Conservation (phyloP, 2,329 filamentous ascomycete genomes). For the Sarocladiaceae sp. region DNA sequence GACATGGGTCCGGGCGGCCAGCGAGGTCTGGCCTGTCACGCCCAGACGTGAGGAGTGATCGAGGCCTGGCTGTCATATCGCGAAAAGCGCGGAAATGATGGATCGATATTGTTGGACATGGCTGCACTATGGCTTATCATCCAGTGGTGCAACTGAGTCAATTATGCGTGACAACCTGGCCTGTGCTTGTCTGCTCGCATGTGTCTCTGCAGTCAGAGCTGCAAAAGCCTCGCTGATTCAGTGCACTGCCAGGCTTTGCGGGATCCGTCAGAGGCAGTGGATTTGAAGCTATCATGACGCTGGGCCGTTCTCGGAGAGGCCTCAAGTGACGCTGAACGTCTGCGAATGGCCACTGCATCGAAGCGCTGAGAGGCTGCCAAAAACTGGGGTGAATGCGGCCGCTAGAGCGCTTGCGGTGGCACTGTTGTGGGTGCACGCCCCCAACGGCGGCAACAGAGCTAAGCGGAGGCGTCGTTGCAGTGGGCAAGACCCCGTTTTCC, state of each 20-base stretch:
- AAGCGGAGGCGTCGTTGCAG: not conserved
- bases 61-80: slow-evolving; percentile 1
- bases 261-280: not conserved
- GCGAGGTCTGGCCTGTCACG: not conserved
- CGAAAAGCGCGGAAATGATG: not conserved
- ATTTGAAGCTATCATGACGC: not conserved
- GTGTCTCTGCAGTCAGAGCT: no score
- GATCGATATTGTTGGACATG: not conserved
- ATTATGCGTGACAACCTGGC: no score
- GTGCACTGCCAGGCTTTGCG: not conserved
- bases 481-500: not conserved
- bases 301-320: no score
- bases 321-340: no score
- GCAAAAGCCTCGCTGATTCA: no score
- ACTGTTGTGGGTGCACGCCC: not conserved
- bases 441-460: not conserved
- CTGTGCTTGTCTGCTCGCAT: not conserved
- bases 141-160: not conserved
- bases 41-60: not conserved
- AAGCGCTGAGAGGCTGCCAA: no score
- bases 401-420: no score
- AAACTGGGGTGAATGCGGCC: no score
- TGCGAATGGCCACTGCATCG: no score
- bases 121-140: no score
- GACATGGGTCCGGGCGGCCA: not conserved